Conservation (phyloP, 2,329 filamentous ascomycete species). For the Paraphoma chrysanthemicola region DNA sequence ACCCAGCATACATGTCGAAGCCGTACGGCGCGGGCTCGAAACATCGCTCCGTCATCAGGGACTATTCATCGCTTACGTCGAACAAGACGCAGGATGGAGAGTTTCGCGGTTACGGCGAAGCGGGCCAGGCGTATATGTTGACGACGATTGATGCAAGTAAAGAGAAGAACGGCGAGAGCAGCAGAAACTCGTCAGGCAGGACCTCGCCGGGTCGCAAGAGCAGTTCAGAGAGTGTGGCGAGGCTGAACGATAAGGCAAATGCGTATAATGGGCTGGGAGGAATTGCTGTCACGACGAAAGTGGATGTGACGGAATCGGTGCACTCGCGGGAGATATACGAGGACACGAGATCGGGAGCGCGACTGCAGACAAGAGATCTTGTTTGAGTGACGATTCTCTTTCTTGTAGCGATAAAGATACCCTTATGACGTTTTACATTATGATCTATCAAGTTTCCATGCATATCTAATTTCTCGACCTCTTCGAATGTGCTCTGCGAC, state of each 20-base stretch:
- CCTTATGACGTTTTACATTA: background rate
- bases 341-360: background rate
- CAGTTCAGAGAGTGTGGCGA: constrained; percentile 7
- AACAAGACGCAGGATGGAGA: constrained; percentile 1
- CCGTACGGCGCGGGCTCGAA: constrained; percentile 26
- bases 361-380: background rate
- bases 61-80: constrained; percentile 11
- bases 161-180: background rate
- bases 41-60: constrained; percentile 11
- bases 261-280: background rate
- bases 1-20: constrained; percentile 17
- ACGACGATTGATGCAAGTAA: constrained; percentile 13
- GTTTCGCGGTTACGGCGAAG: constrained; percentile 1
- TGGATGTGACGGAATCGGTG: constrained; percentile 13
- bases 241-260: constrained; percentile 1
- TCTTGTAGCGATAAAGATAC: background rate
- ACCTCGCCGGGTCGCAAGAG: constrained; percentile 5
- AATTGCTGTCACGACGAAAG: constrained; percentile 18
- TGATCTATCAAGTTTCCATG: background rate
- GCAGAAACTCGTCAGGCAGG: constrained; percentile 4
- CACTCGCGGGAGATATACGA: constrained; percentile 2
- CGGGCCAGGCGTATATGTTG: constrained; percentile 14
- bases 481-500: no score
- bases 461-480: no score
- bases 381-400: background rate